These are phyloP conservation scores for Backusella sp. DNA, from an alignment of 192 early-diverging fungal species.

Conservation along the genomic window DNA sequence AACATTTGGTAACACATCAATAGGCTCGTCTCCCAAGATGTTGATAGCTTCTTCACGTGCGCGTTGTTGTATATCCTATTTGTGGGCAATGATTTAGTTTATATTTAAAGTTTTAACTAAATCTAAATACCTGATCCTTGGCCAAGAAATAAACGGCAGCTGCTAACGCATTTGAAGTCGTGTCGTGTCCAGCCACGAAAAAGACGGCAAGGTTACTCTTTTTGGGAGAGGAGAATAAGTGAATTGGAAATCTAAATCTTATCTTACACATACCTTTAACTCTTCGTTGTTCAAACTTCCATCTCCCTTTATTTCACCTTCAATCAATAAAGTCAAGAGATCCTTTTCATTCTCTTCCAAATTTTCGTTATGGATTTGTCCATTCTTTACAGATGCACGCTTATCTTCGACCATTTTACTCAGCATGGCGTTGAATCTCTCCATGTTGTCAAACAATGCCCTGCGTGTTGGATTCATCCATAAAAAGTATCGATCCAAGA, in stretches of 20 bases:
- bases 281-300: not conserved
- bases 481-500: constrained; percentile 38
- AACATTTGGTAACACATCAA: constrained; percentile 48
- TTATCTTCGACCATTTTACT: constrained; percentile 9
- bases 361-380: not conserved
- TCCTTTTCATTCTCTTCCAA: constrained; percentile 35
- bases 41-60: constrained; percentile 50
- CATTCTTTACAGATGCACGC: not conserved
- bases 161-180: constrained; percentile 54
- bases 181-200: constrained; percentile 59
- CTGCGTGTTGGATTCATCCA: constrained; percentile 2
- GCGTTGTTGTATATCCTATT: constrained; percentile 46
- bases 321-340: constrained; percentile 31
- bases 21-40: constrained; percentile 51
- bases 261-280: not conserved
- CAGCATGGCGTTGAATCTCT: constrained; percentile 13
- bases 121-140: constrained; percentile 15
- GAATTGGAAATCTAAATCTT: not conserved
- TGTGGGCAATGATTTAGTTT: not conserved
- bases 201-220: constrained; percentile 40
- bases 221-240: not conserved
- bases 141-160: constrained; percentile 50
- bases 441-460: not conserved
- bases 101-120: not conserved
- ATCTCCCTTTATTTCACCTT: constrained; percentile 6